A percentile compares a stretch with the other conserved stretches of the same genome.
phyloP scores from a whole-genome alignment of 352 stramenopile species.

The Phytopythium ostracodes region DNA sequence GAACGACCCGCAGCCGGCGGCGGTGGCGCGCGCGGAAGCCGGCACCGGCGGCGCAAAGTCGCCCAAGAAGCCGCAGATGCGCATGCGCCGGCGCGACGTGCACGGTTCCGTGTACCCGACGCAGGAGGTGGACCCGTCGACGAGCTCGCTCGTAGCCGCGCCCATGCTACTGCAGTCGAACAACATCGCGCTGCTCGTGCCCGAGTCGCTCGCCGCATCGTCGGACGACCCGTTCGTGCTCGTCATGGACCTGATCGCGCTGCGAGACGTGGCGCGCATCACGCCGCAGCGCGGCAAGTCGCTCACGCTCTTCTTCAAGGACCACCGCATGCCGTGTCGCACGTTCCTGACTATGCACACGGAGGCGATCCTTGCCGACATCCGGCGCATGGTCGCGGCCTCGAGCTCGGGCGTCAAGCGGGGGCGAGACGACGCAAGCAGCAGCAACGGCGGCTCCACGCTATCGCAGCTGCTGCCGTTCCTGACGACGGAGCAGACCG shows the following conservation, averaged over 20 bases:
- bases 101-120: conserved; percentile 63
- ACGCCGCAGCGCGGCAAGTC: conserved; percentile 73
- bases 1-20: conserved; percentile 29
- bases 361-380: conserved; percentile 59
- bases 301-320: conserved; percentile 79
- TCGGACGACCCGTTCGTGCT: conserved; percentile 47
- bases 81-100: conserved; percentile 68
- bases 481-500: conserved; percentile 58
- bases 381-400: conserved; percentile 62
- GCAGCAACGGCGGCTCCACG: conserved; percentile 11
- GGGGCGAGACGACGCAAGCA: conserved; percentile 22
- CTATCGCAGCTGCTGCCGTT: conserved; percentile 62
- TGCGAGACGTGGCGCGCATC: conserved; percentile 70
- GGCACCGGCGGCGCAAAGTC: background rate
- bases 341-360: conserved; percentile 72
- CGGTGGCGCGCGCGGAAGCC: conserved; percentile 10
- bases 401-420: conserved; percentile 30
- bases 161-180: conserved; percentile 64
- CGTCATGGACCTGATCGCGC: conserved; percentile 56
- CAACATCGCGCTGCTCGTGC: conserved; percentile 56
- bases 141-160: conserved; percentile 47
- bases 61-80: conserved; percentile 30
- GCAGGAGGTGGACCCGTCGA: conserved; percentile 58
- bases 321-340: conserved; percentile 47
- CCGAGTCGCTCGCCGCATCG: conserved; percentile 11